Percentiles rank a stretch among this genome's conserved stretches.
These are phyloP conservation scores for Sporothrix dimorphospora DNA, from an alignment of 2,329 filamentous ascomycete species.

Conservation along the genomic window DNA sequence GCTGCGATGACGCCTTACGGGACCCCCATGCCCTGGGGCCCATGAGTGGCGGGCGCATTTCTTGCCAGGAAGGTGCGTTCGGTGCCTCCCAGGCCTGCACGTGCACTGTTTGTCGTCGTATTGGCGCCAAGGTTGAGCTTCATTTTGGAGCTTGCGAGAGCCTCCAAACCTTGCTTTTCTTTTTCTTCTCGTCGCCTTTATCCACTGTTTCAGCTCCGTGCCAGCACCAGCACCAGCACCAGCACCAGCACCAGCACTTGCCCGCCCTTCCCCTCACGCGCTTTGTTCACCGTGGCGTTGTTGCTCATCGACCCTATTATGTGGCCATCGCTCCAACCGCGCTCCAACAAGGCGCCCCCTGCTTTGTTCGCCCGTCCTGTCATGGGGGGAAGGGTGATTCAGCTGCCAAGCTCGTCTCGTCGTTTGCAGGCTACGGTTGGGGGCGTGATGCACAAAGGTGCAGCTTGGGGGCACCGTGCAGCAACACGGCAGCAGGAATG, in stretches of 20 bases:
- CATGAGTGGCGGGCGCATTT: not conserved
- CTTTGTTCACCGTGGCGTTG: conserved; percentile 1
- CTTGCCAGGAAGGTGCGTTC: conserved; percentile 8
- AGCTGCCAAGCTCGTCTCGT: not conserved
- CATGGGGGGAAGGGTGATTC: not conserved
- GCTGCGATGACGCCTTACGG: conserved; percentile 19
- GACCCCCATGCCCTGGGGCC: not conserved
- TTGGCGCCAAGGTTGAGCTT: conserved; percentile 19
- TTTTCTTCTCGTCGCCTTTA: not conserved
- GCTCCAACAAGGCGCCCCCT: not conserved
- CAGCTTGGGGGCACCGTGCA: not conserved
- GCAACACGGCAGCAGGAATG: not conserved
- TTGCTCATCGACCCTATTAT: conserved; percentile 19
- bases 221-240: not conserved
- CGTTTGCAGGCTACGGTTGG: not conserved
- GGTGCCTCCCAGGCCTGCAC: not conserved
- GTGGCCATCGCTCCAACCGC: not conserved
- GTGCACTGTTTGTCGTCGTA: not conserved
- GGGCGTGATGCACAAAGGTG: conserved; percentile 6
- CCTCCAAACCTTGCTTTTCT: not conserved
- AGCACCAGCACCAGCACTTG: not conserved
- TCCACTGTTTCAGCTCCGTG: not conserved
- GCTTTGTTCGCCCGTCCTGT: not conserved
- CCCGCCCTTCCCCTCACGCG: not conserved
- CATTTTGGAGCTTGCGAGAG: not conserved